These are phyloP conservation scores for Cryptococcus wingfieldii DNA, from an alignment of 1,284 basidiomycete species.

Conservation along the genomic window DNA sequence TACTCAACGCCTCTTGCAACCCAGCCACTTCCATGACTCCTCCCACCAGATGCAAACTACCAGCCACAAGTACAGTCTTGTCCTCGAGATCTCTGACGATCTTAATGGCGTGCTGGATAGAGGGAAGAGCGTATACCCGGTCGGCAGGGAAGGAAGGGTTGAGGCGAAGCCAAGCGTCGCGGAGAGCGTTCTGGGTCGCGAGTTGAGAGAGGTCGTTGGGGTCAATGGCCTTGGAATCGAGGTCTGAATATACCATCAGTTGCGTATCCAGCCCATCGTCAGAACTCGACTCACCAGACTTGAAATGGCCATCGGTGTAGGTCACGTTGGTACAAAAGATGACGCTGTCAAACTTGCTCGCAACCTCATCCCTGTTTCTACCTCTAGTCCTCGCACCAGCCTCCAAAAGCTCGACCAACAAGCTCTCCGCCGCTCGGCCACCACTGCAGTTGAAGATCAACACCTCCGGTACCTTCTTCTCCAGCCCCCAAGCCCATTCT, in stretches of 20 bases:
- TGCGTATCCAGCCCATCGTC: not conserved
- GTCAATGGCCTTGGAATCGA: constrained; percentile 65
- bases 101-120: constrained; percentile 80
- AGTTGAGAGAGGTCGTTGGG: constrained; percentile 63
- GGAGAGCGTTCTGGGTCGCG: constrained; percentile 71
- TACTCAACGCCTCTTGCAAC: constrained; percentile 55
- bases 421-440: constrained; percentile 71
- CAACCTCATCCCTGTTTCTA: constrained; percentile 50
- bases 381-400: constrained; percentile 28
- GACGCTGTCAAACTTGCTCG: constrained; percentile 67
- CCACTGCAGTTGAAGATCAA: constrained; percentile 96
- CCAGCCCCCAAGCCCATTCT: constrained; percentile 59
- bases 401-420: constrained; percentile 61
- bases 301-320: constrained; percentile 80
- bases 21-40: constrained; percentile 88
- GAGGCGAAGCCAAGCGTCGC: constrained; percentile 66
- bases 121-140: constrained; percentile 72
- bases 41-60: constrained; percentile 91
- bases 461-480: constrained; percentile 51
- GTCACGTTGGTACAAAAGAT: constrained; percentile 97
- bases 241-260: constrained; percentile 54
- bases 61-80: constrained; percentile 74
- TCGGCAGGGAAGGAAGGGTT: constrained; percentile 59
- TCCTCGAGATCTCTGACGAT: constrained; percentile 52
- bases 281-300: constrained; percentile 63